Percentiles rank a stretch among this genome's conserved stretches.
These are phyloP conservation scores for Bombardia bombarda DNA, from an alignment of 495 filamentous ascomycete species.

Conservation along the genomic window DNA sequence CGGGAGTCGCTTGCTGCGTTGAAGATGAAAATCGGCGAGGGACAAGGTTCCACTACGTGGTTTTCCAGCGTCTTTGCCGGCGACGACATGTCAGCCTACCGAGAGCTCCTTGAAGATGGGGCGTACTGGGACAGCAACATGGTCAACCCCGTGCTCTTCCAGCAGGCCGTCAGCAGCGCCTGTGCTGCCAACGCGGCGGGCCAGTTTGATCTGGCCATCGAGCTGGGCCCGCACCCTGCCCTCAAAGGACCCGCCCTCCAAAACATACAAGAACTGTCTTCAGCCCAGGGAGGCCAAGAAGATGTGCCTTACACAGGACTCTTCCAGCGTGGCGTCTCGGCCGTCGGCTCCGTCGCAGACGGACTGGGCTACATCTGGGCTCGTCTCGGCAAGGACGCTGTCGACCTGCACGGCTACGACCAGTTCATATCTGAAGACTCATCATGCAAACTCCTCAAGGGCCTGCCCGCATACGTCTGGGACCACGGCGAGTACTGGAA, in stretches of 20 bases:
- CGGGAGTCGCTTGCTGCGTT: background rate
- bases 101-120: conserved; percentile 9
- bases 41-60: conserved; percentile 13
- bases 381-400: too few species aligned
- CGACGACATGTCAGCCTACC: background rate
- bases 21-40: background rate
- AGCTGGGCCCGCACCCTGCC: conserved; percentile 47
- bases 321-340: too few species aligned
- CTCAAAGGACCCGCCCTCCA: conserved; percentile 29
- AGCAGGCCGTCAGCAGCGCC: conserved; percentile 21
- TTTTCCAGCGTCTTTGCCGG: conserved; percentile 14
- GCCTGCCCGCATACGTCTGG: conserved; percentile 30
- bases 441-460: too few species aligned
- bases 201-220: conserved; percentile 26
- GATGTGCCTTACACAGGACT: too few species aligned
- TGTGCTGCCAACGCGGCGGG: background rate
- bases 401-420: too few species aligned
- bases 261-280: too few species aligned
- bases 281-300: too few species aligned
- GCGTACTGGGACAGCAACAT: conserved; percentile 30
- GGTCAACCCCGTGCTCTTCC: conserved; percentile 38
- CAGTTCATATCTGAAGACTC: too few species aligned
- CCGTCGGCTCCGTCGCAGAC: too few species aligned
- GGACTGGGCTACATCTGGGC: too few species aligned
- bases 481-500: conserved; percentile 10